Evolutionary conservation across 2,329 filamentous ascomycete genomes (phyloP), one percentile per base, ranked within the genome.

Genomic region (Sarocladium kiliense): DNA sequence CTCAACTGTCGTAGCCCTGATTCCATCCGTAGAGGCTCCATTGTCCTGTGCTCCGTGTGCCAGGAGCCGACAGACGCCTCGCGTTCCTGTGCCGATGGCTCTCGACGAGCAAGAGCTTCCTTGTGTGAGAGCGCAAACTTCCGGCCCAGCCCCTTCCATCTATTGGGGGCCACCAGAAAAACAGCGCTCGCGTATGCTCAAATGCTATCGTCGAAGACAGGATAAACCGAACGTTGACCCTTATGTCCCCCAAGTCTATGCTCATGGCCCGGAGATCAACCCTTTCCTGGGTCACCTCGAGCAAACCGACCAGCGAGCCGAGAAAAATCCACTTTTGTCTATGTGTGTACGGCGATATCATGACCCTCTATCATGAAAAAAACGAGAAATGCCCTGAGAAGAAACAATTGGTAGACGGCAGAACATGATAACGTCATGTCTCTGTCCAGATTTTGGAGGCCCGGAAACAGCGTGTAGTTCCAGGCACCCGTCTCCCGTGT

Each of bases 291-390:
- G 60, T 63, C 66, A 65, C 64, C 64, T 63, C 62, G 65, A 71
- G 71, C 69, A 65, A 64, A 64, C 60, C 58, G 69, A 76, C 76
- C 71, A 77, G 75, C 80, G 72, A 79, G 78, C 77, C 74, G 79
- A 82, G 78, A 80, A 81, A 44, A 54, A 81, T 81, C 80, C 79
- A 78, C 78, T 82, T 84, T 83, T 82, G 77, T 84, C 80, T 84
- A 84, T 80, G 74, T 70, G 62, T 70, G 68, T 66, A 41, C 70
- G 71, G 70, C 71, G 71, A 74, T 70, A 68, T 66, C 71, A 74
- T 70, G 71, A 74, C 69, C 70, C 67, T 73, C 69, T 74, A 70
- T 70, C 65, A 67, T 70, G 65, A 71, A 25, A 72, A 70, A 64
- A 63, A 66, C 66, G 66, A 68, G 72, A 71, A 69, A 69, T 69